phyloP scores from a whole-genome alignment of 352 stramenopile species.

The Thalassiosira mediterranea region DNA sequence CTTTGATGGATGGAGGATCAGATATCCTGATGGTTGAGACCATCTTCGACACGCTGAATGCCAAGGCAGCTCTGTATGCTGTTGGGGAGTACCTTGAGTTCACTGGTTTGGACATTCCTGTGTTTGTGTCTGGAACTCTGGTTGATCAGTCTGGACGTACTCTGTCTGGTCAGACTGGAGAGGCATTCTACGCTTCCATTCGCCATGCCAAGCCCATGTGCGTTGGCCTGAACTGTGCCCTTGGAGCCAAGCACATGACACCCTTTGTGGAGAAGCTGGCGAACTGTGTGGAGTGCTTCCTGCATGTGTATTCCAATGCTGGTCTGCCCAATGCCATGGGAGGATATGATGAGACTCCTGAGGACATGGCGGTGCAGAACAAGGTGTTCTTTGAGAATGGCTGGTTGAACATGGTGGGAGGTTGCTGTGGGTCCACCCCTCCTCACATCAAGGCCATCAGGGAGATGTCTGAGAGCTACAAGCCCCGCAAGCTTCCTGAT shows the following conservation, averaged over 20 bases:
- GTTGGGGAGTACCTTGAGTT: conserved; percentile 93
- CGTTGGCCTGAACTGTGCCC: conserved; percentile 95
- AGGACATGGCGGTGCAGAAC: conserved; percentile 92
- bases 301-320: conserved; percentile 96
- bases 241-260: conserved; percentile 95
- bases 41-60: conserved; percentile 98
- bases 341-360: conserved; percentile 93
- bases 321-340: conserved; percentile 97
- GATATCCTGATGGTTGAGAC: conserved; percentile 97
- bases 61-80: conserved; percentile 94
- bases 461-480: conserved; percentile 85
- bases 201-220: conserved; percentile 95
- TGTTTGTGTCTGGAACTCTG: conserved; percentile 96
- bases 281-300: conserved; percentile 93
- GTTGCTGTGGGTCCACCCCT: conserved; percentile 95
- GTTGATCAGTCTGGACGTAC: conserved; percentile 96
- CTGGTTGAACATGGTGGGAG: conserved; percentile 96
- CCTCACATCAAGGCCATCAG: conserved; percentile 92
- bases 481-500: conserved; percentile 86
- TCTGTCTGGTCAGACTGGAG: conserved; percentile 94
- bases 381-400: conserved; percentile 93
- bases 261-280: conserved; percentile 93
- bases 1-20: conserved; percentile 92
- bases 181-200: conserved; percentile 96
- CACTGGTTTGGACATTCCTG: conserved; percentile 88